Base-by-base conservation (phyloP, 148 eudicot species). In the Vaccinium darrowii region DNA sequence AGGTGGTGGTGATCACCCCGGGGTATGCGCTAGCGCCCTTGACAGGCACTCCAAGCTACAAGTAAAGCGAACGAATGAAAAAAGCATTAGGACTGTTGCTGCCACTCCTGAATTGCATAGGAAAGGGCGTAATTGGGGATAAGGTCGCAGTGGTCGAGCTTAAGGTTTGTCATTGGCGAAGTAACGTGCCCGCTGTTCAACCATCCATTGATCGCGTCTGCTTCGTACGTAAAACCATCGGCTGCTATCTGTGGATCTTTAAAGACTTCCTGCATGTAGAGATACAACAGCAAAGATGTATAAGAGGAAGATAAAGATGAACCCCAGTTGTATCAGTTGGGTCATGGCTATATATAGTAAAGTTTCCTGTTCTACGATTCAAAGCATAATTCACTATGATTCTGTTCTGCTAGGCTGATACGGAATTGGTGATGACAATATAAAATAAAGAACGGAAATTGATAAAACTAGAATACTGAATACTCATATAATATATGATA, bases 91-190 rank as follows among this genome's bases (percentile, higher is more conserved):
- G 90, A 79, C 52, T 80, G 85, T 76, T 90, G 94, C 87, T 86
- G 85, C 95, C 94, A 95, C 85, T 93, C 98, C 87, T 94, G 96
- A 88, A 95, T 95, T 1, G 98, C 96, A 84, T 88, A 87, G 63
- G 88, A 92, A 84, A 95, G 98, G 57, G 96, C 93, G 80, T 91
- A 87, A 84, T 95, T 95, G 3, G 96, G 98, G 84, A 94, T 76
- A 43, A 95, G 87, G 76, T 94, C 93, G 58, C 91, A 91, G 87
- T 84, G 84, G 8, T 89, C 86, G 9, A 95, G 98, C 88, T 89
- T 83, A 67, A 95, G 92, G 91, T 95, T 95, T 27, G 98, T 95
- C 98, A 95, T 92, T 47, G 98, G 98, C 7, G 98, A 95, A 71
- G 98, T 94, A 53, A 79, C 79, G 87, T 90, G 96, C 51, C 93